phyloP scores from a whole-genome alignment of 371 early-diverging fungal species.

The Dentiscutata heterogama region DNA sequence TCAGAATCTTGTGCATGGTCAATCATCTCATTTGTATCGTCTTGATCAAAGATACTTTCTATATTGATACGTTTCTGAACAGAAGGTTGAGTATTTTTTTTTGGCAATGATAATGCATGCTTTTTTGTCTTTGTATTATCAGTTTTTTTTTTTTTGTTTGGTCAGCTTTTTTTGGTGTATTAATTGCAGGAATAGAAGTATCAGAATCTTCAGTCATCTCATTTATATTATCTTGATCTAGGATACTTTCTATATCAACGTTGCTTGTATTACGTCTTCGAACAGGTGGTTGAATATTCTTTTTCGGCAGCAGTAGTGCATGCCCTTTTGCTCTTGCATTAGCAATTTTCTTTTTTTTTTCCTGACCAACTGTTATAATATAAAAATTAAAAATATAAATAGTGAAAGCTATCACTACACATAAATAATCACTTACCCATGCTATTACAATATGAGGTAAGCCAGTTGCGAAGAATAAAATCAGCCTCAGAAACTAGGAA shows the following conservation, averaged over 20 bases:
- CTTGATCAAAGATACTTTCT: neutral
- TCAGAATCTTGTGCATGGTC: neutral
- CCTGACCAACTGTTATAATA: neutral
- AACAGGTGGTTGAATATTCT: too few relatives aligned
- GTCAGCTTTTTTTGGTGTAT: neutral
- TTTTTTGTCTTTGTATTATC: neutral
- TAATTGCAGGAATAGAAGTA: too few relatives aligned
- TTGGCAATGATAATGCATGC: neutral
- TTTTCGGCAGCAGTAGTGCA: too few relatives aligned
- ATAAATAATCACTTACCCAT: neutral
- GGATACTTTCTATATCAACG: too few relatives aligned
- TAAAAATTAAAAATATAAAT: neutral
- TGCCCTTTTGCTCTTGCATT: too few relatives aligned
- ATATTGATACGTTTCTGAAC: neutral
- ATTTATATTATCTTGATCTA: too few relatives aligned
- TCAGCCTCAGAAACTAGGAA: neutral
- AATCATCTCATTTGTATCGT: neutral
- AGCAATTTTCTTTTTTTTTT: too few relatives aligned
- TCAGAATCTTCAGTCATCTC: neutral
- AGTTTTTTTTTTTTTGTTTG: neutral
- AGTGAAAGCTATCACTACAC: neutral
- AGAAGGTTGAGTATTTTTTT: neutral
- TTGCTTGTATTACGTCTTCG: too few relatives aligned
- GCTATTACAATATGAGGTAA: neutral
- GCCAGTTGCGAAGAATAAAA: neutral